Evolutionary conservation across 225 moss, liverwort and hornwort genomes (phyloP), one percentile per base, ranked within the genome.

Genomic region (Lunularia cruciata): DNA sequence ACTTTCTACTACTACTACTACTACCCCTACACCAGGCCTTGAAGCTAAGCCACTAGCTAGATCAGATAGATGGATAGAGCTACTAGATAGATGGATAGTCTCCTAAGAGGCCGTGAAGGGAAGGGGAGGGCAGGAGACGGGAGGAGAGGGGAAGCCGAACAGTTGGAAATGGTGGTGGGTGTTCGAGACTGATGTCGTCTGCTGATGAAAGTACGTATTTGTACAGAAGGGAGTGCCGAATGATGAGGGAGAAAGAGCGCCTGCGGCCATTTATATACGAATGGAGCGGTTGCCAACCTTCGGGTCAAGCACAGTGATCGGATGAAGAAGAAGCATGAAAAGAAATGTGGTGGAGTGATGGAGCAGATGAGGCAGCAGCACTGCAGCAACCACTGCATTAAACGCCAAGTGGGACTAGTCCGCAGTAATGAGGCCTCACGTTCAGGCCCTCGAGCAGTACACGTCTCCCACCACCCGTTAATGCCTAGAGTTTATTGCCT

Each of bases 401-500:
- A 81, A 65, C 51, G 81, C 43, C 51, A 65, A 57, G 71, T 71
- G 71, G 64, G 48, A 64, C 67, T 53, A 48, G 75, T 67, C 67
- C 55, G 60, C n/a, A 71, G 74, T 74, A 69, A 74, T 73, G 68
- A 73, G 75, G 47, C 75, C 62, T 80, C 80, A 80, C 80, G 80
- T 80, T 70, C 76, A 57, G 20, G 22, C 47, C 67, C 73, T 52
- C 55, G 47, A 58, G 67, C 27, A 22, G 34, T 72, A 72, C 80
- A 80, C 80, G 75, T 76, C 40, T 53, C 75, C 75, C 57, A 67
- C 71, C 62, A 60, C 66, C 49, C 5, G 47, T 69, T 27, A 55
- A 56, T 37, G 68, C 15, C 46, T 10, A 9, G 36, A 28, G 68
- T 19, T 57, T 42, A 55, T 27, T 42, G n/a, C n/a, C n/a, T 40